These are phyloP conservation scores for Microsporum ferrugineum DNA, from an alignment of 2,329 filamentous ascomycete genomes.

Conservation along the genomic window DNA sequence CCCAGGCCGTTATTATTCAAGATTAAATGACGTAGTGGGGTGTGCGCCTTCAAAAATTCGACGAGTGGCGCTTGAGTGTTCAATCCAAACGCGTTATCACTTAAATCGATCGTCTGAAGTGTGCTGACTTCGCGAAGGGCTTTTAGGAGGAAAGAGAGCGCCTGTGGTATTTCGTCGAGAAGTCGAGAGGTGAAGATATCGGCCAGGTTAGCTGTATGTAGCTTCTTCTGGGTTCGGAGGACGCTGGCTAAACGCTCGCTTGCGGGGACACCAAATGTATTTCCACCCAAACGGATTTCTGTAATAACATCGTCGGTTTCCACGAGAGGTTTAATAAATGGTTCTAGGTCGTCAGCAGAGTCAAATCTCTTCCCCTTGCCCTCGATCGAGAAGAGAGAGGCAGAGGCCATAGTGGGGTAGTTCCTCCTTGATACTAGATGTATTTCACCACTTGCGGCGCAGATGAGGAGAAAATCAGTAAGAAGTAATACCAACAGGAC, in stretches of 20 bases:
- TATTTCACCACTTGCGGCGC: neutral
- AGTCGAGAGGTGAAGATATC: conserved; percentile 96
- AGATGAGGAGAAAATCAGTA: neutral
- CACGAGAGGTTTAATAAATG: conserved; percentile 65
- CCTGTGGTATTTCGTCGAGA: conserved; percentile 83
- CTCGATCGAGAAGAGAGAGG: conserved; percentile 65
- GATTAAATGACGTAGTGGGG: conserved; percentile 83
- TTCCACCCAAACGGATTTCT: conserved; percentile 76
- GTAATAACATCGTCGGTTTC: conserved; percentile 60
- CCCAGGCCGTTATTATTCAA: conserved; percentile 98
- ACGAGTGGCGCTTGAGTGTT: conserved; percentile 90
- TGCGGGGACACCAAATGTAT: conserved; percentile 83
- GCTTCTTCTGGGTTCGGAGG: conserved; percentile 68
- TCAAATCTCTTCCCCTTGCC: conserved; percentile 88
- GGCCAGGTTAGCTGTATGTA: conserved; percentile 76
- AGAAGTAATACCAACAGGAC: neutral
- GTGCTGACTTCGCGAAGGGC: conserved; percentile 76
- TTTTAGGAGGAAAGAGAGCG: conserved; percentile 72
- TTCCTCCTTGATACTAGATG: neutral
- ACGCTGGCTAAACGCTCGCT: conserved; percentile 76
- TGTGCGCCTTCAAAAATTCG: conserved; percentile 77
- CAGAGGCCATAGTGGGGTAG: conserved; percentile 40
- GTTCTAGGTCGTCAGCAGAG: conserved; percentile 72
- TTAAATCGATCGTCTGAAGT: conserved; percentile 85
- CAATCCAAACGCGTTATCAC: conserved; percentile 94